phyloP scores from a whole-genome alignment of 2,329 filamentous ascomycete species.

The Alternaria ethzedia region DNA sequence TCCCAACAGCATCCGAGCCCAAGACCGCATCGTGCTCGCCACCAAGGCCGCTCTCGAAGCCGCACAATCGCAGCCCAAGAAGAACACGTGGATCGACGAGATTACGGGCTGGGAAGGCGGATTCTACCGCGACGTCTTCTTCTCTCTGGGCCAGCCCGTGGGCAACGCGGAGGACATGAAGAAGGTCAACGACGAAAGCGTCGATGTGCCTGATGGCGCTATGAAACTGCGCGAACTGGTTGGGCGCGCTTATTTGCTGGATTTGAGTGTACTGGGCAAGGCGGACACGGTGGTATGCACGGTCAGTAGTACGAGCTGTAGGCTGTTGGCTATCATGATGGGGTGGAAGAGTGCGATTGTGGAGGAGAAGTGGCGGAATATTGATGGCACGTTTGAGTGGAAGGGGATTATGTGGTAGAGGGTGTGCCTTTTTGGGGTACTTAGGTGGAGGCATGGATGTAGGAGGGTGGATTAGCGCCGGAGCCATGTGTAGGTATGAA shows the following conservation, averaged over 20 bases:
- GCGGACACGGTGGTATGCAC: constrained; percentile 78
- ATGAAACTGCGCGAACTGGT: constrained; percentile 74
- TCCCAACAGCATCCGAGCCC: constrained; percentile 62
- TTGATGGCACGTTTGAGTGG: constrained; percentile 55
- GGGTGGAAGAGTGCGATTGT: constrained; percentile 69
- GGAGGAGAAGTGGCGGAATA: constrained; percentile 72
- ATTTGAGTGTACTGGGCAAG: constrained; percentile 74
- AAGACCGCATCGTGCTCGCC: constrained; percentile 78
- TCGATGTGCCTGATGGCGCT: constrained; percentile 53
- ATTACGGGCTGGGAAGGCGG: constrained; percentile 87
- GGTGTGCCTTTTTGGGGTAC: neutral
- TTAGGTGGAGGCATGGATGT: neutral
- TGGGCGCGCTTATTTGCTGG: constrained; percentile 81
- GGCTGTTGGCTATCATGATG: constrained; percentile 83
- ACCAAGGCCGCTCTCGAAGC: constrained; percentile 62
- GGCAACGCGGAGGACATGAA: constrained; percentile 36
- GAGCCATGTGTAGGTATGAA: neutral
- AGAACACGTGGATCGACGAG: constrained; percentile 70
- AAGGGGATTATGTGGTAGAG: constrained; percentile 45
- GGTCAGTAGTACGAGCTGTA: constrained; percentile 71
- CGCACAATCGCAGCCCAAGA: constrained; percentile 36
- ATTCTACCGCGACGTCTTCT: constrained; percentile 83
- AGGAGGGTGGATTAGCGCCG: neutral
- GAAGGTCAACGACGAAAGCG: constrained; percentile 24
- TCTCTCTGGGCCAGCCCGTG: constrained; percentile 67